These are phyloP conservation scores for Ogataea angusta DNA, from an alignment of 805 yeast genomes.

Conservation along the genomic window DNA sequence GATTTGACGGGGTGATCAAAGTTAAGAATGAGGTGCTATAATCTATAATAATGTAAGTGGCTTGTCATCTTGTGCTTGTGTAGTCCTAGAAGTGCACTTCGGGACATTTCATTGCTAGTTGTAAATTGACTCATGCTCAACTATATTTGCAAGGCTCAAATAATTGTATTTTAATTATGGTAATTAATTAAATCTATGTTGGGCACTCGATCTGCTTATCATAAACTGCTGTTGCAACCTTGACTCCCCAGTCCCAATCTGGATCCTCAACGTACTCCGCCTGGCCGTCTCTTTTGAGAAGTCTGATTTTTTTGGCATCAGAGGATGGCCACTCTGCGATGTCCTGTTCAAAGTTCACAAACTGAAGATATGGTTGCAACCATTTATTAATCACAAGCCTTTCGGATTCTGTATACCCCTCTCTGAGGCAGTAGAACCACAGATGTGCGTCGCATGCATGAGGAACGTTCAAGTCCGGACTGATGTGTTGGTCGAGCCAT, in stretches of 20 bases:
- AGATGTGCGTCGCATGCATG: slow-evolving; percentile 36
- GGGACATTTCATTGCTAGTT: no score
- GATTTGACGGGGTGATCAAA: slow-evolving; percentile 18
- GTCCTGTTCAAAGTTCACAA: slow-evolving; percentile 27
- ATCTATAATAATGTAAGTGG: neutral
- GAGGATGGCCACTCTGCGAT: slow-evolving; percentile 31
- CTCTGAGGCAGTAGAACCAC: slow-evolving; percentile 34
- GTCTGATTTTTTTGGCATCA: slow-evolving; percentile 26
- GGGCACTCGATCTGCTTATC: slow-evolving; percentile 7
- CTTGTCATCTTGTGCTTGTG: no score
- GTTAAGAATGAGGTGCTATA: slow-evolving; percentile 1
- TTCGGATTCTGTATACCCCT: slow-evolving; percentile 31
- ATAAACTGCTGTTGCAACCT: slow-evolving; percentile 32
- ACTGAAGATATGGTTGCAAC: slow-evolving; percentile 32
- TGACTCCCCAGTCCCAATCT: slow-evolving; percentile 37
- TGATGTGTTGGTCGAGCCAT: slow-evolving; percentile 16
- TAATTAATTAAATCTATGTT: no score
- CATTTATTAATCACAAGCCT: slow-evolving; percentile 22
- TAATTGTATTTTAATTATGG: no score
- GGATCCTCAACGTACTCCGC: slow-evolving; percentile 29
- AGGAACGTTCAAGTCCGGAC: slow-evolving; percentile 30
- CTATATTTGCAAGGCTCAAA: no score
- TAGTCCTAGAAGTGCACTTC: no score
- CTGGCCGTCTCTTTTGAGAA: slow-evolving; percentile 32
- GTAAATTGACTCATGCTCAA: no score